Percentiles rank a stretch among this genome's conserved stretches.
These are phyloP conservation scores for Exserohilum rostratum DNA, from an alignment of 2,329 filamentous ascomycete species.

Conservation along the genomic window DNA sequence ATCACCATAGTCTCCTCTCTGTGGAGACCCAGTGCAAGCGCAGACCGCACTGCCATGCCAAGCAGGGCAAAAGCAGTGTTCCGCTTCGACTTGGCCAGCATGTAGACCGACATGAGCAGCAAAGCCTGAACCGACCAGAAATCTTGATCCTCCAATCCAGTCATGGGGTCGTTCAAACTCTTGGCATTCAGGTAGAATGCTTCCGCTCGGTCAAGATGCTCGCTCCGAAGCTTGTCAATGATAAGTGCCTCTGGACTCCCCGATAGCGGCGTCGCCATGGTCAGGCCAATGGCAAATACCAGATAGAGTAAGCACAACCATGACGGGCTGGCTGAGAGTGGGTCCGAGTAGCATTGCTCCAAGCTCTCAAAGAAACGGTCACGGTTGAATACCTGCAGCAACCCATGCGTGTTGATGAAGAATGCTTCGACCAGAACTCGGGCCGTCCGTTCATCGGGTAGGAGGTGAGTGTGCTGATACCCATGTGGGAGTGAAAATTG, in stretches of 20 bases:
- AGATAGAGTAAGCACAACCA: slow-evolving; percentile 67
- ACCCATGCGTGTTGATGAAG: slow-evolving; percentile 67
- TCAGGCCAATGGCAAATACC: slow-evolving; percentile 67
- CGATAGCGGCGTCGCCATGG: slow-evolving; percentile 60
- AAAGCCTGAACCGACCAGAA: slow-evolving; percentile 71
- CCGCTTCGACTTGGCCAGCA: slow-evolving; percentile 65
- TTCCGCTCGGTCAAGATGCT: slow-evolving; percentile 62
- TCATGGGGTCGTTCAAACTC: slow-evolving; percentile 55
- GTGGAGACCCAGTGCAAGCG: slow-evolving; percentile 67
- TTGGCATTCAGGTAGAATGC: slow-evolving; percentile 67
- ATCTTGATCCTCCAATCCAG: slow-evolving; percentile 65
- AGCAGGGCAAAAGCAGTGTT: slow-evolving; percentile 68
- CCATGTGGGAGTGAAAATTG: slow-evolving; percentile 57
- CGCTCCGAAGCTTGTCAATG: slow-evolving; percentile 58
- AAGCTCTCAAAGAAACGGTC: slow-evolving; percentile 57
- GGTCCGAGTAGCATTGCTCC: slow-evolving; percentile 61
- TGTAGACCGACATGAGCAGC: slow-evolving; percentile 68
- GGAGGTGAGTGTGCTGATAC: slow-evolving; percentile 57
- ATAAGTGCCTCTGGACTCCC: slow-evolving; percentile 58
- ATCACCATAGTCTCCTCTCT: slow-evolving; percentile 64
- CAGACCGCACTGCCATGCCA: slow-evolving; percentile 67
- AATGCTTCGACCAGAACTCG: slow-evolving; percentile 63
- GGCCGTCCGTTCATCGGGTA: slow-evolving; percentile 63
- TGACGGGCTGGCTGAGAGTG: slow-evolving; percentile 56
- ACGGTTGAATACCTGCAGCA: slow-evolving; percentile 66